Conservation (phyloP, 108 stramenopile species). For the Parietichytrium sp. region DNA sequence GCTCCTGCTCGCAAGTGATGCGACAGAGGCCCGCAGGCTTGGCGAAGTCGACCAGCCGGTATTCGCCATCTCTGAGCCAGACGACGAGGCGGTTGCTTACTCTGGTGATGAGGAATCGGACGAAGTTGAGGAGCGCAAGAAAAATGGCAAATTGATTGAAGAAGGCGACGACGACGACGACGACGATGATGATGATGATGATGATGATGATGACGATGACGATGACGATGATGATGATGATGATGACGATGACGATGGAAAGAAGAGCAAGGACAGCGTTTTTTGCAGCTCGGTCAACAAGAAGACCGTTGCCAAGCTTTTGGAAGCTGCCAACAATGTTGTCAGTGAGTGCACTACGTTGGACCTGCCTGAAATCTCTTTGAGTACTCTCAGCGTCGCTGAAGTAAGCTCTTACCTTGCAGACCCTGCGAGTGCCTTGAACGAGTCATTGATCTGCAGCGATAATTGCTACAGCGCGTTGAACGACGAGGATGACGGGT, state of each 20-base stretch:
- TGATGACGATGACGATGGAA: not conserved
- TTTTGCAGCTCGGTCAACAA: not conserved
- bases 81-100: no score
- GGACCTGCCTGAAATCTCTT: not conserved
- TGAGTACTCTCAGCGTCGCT: no score
- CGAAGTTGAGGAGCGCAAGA: no score
- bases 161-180: not conserved
- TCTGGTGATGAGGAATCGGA: no score
- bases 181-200: not conserved
- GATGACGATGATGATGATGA: not conserved
- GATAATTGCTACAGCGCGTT: not conserved
- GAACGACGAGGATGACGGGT: not conserved
- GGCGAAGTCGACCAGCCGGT: no score
- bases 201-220: not conserved
- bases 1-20: no score
- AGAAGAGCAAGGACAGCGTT: not conserved
- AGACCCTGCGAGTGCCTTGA: not conserved
- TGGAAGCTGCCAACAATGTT: not conserved
- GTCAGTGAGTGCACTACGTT: not conserved
- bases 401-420: not conserved
- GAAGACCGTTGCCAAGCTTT: not conserved
- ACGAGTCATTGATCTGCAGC: not conserved
- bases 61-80: no score
- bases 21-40: no score
- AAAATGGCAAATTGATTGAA: no score